Base-by-base conservation (phyloP, 176 grass and related monocot genomes). In the Neostapfia colusana region DNA sequence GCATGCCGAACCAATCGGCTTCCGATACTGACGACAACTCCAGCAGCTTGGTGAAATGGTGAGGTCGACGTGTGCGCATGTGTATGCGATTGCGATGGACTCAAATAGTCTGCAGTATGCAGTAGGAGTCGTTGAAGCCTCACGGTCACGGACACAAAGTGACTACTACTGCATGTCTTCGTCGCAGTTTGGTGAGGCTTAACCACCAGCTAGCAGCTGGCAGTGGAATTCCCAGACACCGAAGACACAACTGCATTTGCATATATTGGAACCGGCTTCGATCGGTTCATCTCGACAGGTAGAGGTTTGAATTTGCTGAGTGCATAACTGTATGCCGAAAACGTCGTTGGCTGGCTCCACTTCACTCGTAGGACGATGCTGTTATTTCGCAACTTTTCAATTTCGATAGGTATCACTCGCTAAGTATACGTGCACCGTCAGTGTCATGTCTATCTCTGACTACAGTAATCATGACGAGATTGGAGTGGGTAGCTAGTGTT, bases 111-210 rank as follows among this genome's bases (percentile, higher is more conserved):
- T n/a, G n/a, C n/a, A n/a, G n/a, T n/a, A n/a, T n/a, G n/a, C n/a
- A n/a, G n/a, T n/a, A n/a, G n/a, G n/a, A n/a, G n/a, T n/a, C n/a
- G n/a, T n/a, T n/a, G n/a, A n/a, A n/a, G n/a, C n/a, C n/a, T n/a
- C n/a, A n/a, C n/a, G n/a, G n/a, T n/a, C n/a, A n/a, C n/a, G n/a
- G n/a, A n/a, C n/a, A n/a, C n/a, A n/a, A n/a, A n/a, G n/a, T n/a
- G n/a, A n/a, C n/a, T n/a, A n/a, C n/a, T n/a, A n/a, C n/a, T 31
- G 64, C 65, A 8, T 7, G 57, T 78, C 74, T 8, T 16, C 24
- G 25, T 84, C 58, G 8, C 25, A 69, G 27, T 79, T 60, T 63
- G 78, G 55, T 81, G 55, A 50, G 66, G 27, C 27, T 11, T 70
- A 46, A 70, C 27, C 66, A 68, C 35, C 63, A 2, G n/a, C 31